Evolutionary conservation across 257 asterid species (phyloP), one percentile per base, ranked within the genome.

Genomic region (Ilex asprella): DNA sequence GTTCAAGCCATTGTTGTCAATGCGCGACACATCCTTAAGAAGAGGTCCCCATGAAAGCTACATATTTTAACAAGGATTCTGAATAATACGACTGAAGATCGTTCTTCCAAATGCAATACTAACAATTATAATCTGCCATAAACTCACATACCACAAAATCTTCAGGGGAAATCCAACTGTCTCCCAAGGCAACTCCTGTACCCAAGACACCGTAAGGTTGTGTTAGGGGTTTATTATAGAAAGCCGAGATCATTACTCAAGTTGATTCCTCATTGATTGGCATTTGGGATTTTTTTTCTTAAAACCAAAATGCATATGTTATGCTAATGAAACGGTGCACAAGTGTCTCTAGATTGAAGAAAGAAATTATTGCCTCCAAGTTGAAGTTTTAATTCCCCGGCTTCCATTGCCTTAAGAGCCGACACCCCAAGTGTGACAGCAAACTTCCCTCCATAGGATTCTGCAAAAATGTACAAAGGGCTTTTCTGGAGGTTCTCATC

Each of bases 111-210:
- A 21, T 21, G 27, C 27, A 21, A 21, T 21, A 21, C 27, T 21
- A 21, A 21, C 27, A 21, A 21, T 21, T 1, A 21, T 21, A 21
- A 21, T 21, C 27, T 21, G 27, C 27, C 27, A 21, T 21, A 21
- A 21, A 21, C 27, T 21, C 27, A 44, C 50, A 6, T 50, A 50
- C 55, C 15, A n/a, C 16, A 14, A 50, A 50, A 14, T 50, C 55
- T 50, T 50, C 55, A 50, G 55, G 55, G 1, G 55, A 50, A 50
- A 50, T 50, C 55, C 55, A 50, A 50, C 55, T n/a, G 21, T 50
- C 55, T 14, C 55, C 55, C 55, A 50, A 50, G 2, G 55, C 55
- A 50, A 50, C 16, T 14, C 55, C 55, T 50, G 13, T 4, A 21
- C 27, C 27, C 27, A 21, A 21, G 27, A 21, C 27, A 21, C 27